phyloP scores from a whole-genome alignment of 441 rosid species.

The Viola pubescens region DNA sequence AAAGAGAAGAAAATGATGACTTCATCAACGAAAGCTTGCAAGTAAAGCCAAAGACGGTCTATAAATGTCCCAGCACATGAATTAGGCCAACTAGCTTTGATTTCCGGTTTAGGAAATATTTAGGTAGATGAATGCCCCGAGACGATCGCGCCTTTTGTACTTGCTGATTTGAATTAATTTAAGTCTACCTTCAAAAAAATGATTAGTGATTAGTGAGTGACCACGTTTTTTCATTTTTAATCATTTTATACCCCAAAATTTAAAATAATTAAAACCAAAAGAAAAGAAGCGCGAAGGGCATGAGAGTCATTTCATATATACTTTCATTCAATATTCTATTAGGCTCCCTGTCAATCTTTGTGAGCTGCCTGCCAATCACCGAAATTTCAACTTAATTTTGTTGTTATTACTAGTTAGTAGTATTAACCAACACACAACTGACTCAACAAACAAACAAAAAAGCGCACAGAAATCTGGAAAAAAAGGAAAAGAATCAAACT shows the following conservation, averaged over 20 bases:
- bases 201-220: too few relatives aligned
- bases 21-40: too few relatives aligned
- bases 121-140: too few relatives aligned
- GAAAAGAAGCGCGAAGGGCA: constrained; percentile 16
- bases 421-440: background rate
- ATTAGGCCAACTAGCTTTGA: too few relatives aligned
- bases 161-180: too few relatives aligned
- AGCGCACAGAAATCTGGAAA: background rate
- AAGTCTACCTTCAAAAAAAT: too few relatives aligned
- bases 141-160: too few relatives aligned
- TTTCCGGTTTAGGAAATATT: too few relatives aligned
- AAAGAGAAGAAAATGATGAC: too few relatives aligned
- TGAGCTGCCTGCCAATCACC: constrained; percentile 18
- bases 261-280: background rate
- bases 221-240: constrained; percentile 1
- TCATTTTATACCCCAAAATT: background rate
- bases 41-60: too few relatives aligned
- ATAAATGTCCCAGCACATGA: too few relatives aligned
- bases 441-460: background rate
- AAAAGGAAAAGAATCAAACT: background rate
- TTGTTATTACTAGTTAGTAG: constrained; percentile 11
- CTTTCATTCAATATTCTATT: constrained; percentile 7
- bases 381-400: constrained; percentile 14
- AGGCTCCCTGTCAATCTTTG: constrained; percentile 20
- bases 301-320: constrained; percentile 6